Percentiles rank a stretch among this genome's conserved stretches.
These are phyloP conservation scores for Acanthamoeba castellanii DNA, from an alignment of 208 protist genomes.

Conservation along the genomic window DNA sequence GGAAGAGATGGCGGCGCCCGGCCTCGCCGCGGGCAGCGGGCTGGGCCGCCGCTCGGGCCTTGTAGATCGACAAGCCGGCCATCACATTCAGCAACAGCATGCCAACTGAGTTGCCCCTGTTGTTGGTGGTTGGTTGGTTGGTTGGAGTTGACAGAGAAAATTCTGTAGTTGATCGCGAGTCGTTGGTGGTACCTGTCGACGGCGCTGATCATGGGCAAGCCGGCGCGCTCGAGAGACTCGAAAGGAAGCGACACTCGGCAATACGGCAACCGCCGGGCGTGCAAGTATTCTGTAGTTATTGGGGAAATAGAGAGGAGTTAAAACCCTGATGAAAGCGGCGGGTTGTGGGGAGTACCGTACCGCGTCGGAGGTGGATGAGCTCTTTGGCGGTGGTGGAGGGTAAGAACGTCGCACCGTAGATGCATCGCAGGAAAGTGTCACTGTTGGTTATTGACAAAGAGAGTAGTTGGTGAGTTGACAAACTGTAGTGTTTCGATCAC, in stretches of 20 bases:
- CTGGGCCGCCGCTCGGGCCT: neutral
- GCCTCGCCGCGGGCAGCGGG: neutral
- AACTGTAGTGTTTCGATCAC: no score
- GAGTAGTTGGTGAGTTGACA: neutral
- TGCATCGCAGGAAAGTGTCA: conserved; percentile 11
- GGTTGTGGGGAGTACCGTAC: neutral
- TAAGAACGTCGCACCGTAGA: neutral
- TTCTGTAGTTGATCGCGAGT: neutral
- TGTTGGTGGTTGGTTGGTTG: neutral
- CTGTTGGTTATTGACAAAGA: neutral
- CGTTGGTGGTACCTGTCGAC: neutral
- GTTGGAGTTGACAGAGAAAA: neutral
- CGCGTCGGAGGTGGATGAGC: conserved; percentile 11
- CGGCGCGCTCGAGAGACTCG: neutral
- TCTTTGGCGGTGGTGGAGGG: neutral
- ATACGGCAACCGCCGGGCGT: neutral
- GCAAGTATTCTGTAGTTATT: neutral
- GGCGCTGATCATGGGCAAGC: neutral
- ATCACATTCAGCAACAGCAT: conserved; percentile 34
- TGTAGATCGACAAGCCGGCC: conserved; percentile 32
- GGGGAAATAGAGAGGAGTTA: neutral
- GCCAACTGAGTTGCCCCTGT: neutral
- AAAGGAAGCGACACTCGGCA: neutral
- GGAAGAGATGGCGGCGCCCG: neutral
- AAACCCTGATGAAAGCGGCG: neutral